These are phyloP conservation scores for Ajuga reptans DNA, from an alignment of 305 asterid species.

Conservation along the genomic window DNA sequence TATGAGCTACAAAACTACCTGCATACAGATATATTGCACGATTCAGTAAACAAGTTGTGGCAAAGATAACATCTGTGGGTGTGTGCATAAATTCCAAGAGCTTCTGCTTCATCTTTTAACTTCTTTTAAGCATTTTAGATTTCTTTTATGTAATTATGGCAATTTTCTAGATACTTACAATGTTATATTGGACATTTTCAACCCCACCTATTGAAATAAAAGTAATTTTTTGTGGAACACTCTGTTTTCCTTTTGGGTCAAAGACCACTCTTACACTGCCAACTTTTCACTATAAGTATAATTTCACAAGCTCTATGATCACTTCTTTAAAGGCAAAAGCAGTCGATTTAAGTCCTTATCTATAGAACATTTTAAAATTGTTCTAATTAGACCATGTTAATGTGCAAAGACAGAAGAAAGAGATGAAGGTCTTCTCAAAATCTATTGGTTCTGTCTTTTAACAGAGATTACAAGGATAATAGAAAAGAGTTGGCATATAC, in stretches of 20 bases:
- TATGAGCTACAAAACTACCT: conserved; percentile 73
- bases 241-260: no score
- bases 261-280: no score
- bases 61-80: neutral
- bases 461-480: neutral
- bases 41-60: neutral
- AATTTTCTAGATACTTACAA: neutral
- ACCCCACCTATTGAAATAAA: neutral
- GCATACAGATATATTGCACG: conserved; percentile 15
- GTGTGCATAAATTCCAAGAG: neutral
- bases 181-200: neutral
- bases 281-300: no score
- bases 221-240: neutral
- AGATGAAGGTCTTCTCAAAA: neutral
- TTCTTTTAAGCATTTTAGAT: neutral
- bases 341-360: no score
- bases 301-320: no score
- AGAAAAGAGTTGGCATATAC: neutral
- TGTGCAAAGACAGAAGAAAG: neutral
- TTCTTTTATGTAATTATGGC: neutral
- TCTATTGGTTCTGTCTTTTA: no score
- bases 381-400: neutral
- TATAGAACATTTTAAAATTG: neutral
- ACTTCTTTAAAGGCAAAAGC: no score
- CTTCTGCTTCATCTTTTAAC: neutral